These are phyloP conservation scores for Aspergillus novoparasiticus DNA, from an alignment of 2,329 filamentous ascomycete genomes.

Conservation along the genomic window DNA sequence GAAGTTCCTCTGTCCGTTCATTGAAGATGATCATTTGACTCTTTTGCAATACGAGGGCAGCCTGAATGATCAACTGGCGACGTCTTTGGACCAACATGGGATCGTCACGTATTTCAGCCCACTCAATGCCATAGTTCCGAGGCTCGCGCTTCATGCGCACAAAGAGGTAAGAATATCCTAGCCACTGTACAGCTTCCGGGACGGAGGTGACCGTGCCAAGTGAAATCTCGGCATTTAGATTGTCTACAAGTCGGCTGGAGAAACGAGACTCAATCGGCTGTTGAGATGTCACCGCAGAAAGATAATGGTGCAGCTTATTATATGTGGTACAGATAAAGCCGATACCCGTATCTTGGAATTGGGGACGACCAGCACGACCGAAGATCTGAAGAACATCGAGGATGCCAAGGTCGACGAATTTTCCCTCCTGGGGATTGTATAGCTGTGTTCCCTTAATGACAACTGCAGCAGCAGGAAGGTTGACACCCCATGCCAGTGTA, in stretches of 20 bases:
- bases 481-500: constrained; percentile 97
- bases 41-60: constrained; percentile 81
- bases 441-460: constrained; percentile 98
- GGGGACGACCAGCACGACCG: constrained; percentile 93
- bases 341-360: constrained; percentile 96
- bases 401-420: constrained; percentile 94
- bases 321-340: constrained; percentile 97
- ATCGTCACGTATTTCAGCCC: constrained; percentile 85
- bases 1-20: constrained; percentile 86
- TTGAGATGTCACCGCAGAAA: constrained; percentile 91
- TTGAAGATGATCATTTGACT: constrained; percentile 99
- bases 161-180: constrained; percentile 96
- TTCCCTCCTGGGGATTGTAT: constrained; percentile 94
- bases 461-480: constrained; percentile 92
- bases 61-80: constrained; percentile 82
- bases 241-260: constrained; percentile 90
- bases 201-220: constrained; percentile 95
- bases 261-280: constrained; percentile 98
- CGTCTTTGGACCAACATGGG: constrained; percentile 83
- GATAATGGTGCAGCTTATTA: constrained; percentile 89
- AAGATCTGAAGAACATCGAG: constrained; percentile 98
- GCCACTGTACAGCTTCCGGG: constrained; percentile 90
- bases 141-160: constrained; percentile 95
- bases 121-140: constrained; percentile 91
- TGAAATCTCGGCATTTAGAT: constrained; percentile 91